Evolutionary conservation across 2,329 filamentous ascomycete species (phyloP), one percentile per base, ranked within the genome.

Genomic region (Monosporascus ibericus): DNA sequence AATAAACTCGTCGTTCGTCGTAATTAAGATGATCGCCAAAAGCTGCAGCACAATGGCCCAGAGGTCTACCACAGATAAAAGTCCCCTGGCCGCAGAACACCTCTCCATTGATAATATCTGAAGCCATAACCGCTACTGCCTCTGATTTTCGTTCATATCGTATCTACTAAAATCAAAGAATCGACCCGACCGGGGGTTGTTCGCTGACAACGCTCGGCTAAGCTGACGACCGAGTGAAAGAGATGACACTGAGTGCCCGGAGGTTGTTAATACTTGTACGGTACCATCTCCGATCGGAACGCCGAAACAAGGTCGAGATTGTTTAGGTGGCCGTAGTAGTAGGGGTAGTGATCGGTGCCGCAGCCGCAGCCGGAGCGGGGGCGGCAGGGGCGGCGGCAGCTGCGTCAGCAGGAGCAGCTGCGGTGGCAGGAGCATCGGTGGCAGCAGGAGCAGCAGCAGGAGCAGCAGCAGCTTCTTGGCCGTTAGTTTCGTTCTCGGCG

Each of bases 401-500:
- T 9, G 60, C 47, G 25, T 54, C 54, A 14, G 59, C 50, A 48
- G 57, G 48, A 34, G 30, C 5, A 34, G 11, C 9, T 30, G 55
- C 44, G 48, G 53, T 54, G 15, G 59, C 50, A 48, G 57, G 48
- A 34, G 30, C 5, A 34, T 30, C 9, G 36, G 55, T 39, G 47
- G 53, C 53, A 39, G 39, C 54, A 44, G 62, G 54, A 42, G 60
- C 55, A 44, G 63, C 65, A 56, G 68, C 70, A 50, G 71, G 65
- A 61, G 70, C 63, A 52, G 68, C 55, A 54, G 70, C 67, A 57
- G 60, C 63, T 58, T 65, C 62, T 53, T 79, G 73, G 55, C 69
- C 73, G 61, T 74, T 73, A 61, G 68, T 63, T 66, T 74, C 72
- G 57, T 64, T 62, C 63, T 77, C 75, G 49, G 72, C 68, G 53